phyloP scores from a whole-genome alignment of 2,329 filamentous ascomycete species.

The Alternaria atra region DNA sequence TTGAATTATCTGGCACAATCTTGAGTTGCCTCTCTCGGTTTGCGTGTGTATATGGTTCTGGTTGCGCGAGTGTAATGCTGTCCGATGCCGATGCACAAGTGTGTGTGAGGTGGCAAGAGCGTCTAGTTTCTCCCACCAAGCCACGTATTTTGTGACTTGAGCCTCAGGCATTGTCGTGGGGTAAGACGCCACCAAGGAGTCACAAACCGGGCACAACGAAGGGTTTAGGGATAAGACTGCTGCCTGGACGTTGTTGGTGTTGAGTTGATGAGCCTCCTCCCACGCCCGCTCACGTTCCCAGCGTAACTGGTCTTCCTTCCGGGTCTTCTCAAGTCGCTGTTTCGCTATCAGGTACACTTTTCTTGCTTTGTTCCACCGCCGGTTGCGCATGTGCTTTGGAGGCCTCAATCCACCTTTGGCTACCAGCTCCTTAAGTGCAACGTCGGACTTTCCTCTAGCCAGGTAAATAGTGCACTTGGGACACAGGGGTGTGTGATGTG shows the following conservation, averaged over 20 bases:
- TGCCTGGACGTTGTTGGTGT: constrained; percentile 13
- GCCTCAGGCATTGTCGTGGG: constrained; percentile 13
- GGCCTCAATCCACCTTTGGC: constrained; percentile 25
- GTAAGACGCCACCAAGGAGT: constrained; percentile 16
- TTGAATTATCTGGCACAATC: constrained; percentile 22
- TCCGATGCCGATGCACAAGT: constrained; percentile 1
- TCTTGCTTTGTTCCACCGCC: constrained; percentile 31
- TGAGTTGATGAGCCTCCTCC: constrained; percentile 27
- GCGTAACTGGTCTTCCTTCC: constrained; percentile 28
- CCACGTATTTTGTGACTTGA: constrained; percentile 12
- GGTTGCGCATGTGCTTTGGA: constrained; percentile 21
- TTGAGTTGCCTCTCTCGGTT: background rate
- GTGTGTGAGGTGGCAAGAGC: constrained; percentile 17
- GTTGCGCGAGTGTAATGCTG: constrained; percentile 7
- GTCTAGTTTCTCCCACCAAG: constrained; percentile 39
- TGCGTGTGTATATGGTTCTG: background rate
- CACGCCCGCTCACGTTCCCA: constrained; percentile 34
- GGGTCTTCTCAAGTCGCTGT: constrained; percentile 19
- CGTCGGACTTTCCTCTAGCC: constrained; percentile 26
- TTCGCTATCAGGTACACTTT: constrained; percentile 25
- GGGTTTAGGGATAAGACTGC: constrained; percentile 11
- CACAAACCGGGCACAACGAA: constrained; percentile 22
- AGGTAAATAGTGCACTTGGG: constrained; percentile 22
- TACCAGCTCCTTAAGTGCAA: constrained; percentile 19
- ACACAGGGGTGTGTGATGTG: constrained; percentile 31